Percentiles rank a stretch among this genome's conserved stretches.
These are phyloP conservation scores for Elsinoe batatas DNA, from an alignment of 2,329 filamentous ascomycete species.

Conservation along the genomic window DNA sequence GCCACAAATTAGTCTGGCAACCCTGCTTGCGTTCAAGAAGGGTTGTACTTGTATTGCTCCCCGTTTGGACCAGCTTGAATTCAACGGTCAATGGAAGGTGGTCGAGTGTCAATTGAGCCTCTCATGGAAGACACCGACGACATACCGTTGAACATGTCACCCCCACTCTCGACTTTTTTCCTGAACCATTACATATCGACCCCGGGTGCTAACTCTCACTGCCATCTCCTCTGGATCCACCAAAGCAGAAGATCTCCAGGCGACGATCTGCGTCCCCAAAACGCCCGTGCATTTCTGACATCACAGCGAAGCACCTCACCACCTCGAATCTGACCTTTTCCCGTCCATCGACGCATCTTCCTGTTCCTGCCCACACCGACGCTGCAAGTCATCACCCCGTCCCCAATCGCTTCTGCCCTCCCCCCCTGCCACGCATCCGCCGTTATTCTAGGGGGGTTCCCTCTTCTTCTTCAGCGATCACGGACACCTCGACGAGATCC, in stretches of 20 bases:
- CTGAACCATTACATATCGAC: too few relatives aligned
- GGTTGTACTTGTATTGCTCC: neutral
- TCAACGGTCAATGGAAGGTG: neutral
- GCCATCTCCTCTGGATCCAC: neutral
- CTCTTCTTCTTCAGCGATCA: neutral
- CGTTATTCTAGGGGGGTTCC: neutral
- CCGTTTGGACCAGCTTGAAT: neutral
- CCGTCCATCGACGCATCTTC: conserved; percentile 3
- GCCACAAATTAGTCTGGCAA: neutral
- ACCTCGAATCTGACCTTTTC: conserved; percentile 8
- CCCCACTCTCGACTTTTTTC: neutral
- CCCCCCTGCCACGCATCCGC: neutral
- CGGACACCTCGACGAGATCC: neutral
- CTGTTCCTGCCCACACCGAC: too few relatives aligned
- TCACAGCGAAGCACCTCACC: neutral
- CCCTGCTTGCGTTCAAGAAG: neutral
- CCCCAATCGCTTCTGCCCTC: neutral
- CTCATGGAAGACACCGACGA: neutral
- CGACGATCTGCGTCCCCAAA: neutral
- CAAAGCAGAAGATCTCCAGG: neutral
- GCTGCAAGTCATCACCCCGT: neutral
- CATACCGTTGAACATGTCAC: neutral
- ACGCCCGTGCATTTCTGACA: conserved; percentile 10
- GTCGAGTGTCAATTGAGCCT: neutral
- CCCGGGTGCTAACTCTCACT: neutral